phyloP scores from a whole-genome alignment of 2,329 filamentous ascomycete genomes.

The Aspergillus ruber region DNA sequence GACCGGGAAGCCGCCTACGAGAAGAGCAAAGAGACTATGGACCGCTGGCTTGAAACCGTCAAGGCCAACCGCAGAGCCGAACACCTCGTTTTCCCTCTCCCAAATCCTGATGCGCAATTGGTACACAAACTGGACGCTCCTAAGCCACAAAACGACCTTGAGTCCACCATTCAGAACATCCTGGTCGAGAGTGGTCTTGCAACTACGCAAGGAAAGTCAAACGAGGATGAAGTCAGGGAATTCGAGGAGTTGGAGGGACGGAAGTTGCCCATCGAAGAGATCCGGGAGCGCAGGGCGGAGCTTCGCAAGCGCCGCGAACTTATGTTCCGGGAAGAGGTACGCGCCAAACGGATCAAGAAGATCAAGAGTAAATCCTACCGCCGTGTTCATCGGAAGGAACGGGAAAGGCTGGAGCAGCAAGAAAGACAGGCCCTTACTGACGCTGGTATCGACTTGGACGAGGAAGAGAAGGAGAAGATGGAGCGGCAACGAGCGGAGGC shows the following conservation, averaged over 20 bases:
- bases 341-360: constrained; percentile 91
- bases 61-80: constrained; percentile 90
- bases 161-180: constrained; percentile 78
- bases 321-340: constrained; percentile 79
- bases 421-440: constrained; percentile 54
- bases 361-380: constrained; percentile 98
- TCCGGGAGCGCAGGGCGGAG: constrained; percentile 65
- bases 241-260: constrained; percentile 65
- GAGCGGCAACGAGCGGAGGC: constrained; percentile 76
- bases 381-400: constrained; percentile 78
- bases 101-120: constrained; percentile 59
- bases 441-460: constrained; percentile 54
- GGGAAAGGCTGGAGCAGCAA: constrained; percentile 52
- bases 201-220: constrained; percentile 51
- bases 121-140: constrained; percentile 51
- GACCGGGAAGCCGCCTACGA: constrained; percentile 78
- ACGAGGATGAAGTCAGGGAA: constrained; percentile 60
- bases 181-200: constrained; percentile 79
- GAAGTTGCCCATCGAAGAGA: constrained; percentile 64
- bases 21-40: constrained; percentile 84
- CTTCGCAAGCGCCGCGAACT: constrained; percentile 76
- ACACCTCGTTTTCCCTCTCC: constrained; percentile 79
- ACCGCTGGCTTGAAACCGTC: constrained; percentile 90
- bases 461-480: constrained; percentile 58
- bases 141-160: constrained; percentile 70